Conservation (phyloP, 192 early-diverging fungal species). For the Gryganskiella cystojenkinii region DNA sequence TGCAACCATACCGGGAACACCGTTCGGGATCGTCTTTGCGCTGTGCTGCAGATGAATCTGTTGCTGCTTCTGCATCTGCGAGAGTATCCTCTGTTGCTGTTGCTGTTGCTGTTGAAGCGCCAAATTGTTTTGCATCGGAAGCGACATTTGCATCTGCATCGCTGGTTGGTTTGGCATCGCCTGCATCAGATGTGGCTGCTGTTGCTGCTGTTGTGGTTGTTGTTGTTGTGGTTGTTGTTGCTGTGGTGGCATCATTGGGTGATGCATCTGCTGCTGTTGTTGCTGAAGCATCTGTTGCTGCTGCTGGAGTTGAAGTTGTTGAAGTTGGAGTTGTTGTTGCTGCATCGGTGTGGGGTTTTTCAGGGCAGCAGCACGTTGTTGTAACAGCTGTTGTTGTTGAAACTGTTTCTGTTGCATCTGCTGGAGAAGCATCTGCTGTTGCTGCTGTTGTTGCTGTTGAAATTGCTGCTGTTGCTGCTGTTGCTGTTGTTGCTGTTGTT, state of each 20-base stretch:
- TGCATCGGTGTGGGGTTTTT: too few species aligned
- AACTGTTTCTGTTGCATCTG: too few species aligned
- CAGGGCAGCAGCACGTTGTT: too few species aligned
- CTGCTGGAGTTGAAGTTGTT: slow-evolving; percentile 13
- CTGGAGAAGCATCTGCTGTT: too few species aligned
- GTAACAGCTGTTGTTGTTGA: too few species aligned
- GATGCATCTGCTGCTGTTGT: slow-evolving; percentile 32
- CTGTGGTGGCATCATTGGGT: slow-evolving; percentile 27
- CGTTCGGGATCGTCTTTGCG: slow-evolving; percentile 13
- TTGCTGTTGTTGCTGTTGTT: too few species aligned
- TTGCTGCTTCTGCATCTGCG: slow-evolving; percentile 27
- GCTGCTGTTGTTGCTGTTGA: too few species aligned
- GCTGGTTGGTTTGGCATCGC: background rate
- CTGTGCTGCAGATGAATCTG: slow-evolving; percentile 9
- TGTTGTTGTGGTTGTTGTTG: slow-evolving; percentile 5
- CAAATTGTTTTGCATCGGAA: slow-evolving; percentile 24
- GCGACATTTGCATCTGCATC: slow-evolving; percentile 5
- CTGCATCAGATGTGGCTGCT: slow-evolving; percentile 1
- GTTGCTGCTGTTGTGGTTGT: background rate
- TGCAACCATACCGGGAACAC: slow-evolving; percentile 5
- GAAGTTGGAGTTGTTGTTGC: too few species aligned
- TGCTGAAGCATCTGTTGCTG: slow-evolving; percentile 22
- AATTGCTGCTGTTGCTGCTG: too few species aligned
- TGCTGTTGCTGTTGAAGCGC: slow-evolving; percentile 42
- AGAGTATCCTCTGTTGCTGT: slow-evolving; percentile 18